Evolutionary conservation across 2,329 filamentous ascomycete species (phyloP).

Genomic region (Zarea fungicola): DNA sequence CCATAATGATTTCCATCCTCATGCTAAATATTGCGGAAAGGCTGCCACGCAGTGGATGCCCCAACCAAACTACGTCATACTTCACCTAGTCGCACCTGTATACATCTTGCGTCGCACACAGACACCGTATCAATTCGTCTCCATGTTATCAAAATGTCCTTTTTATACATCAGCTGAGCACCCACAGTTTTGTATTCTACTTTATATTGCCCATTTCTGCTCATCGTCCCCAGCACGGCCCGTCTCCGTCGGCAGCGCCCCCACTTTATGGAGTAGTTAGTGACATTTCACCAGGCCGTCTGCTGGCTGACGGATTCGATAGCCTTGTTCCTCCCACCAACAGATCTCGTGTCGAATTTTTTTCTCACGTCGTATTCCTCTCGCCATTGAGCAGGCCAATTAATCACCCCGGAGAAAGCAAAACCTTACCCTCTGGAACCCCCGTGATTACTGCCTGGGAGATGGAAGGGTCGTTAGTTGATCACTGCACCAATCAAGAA

Average conservation of each 20-base stretch:
- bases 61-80: too few relatives aligned
- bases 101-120: too few relatives aligned
- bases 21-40: too few relatives aligned
- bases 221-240: neutral
- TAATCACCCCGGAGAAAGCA: neutral
- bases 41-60: too few relatives aligned
- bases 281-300: neutral
- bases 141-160: too few relatives aligned
- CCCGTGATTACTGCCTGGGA: neutral
- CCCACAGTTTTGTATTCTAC: too few relatives aligned
- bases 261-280: constrained; percentile 4
- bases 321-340: neutral
- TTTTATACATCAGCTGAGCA: neutral
- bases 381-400: neutral
- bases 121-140: too few relatives aligned
- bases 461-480: neutral
- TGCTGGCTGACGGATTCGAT: neutral
- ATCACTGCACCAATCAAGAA: neutral
- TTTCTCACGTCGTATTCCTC: neutral
- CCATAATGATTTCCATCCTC: too few relatives aligned
- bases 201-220: neutral
- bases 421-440: neutral
- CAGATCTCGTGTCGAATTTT: neutral
- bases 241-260: constrained; percentile 11
- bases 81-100: too few relatives aligned